phyloP scores from a whole-genome alignment of 352 stramenopile species.

The Globisporangium echinulatum region DNA sequence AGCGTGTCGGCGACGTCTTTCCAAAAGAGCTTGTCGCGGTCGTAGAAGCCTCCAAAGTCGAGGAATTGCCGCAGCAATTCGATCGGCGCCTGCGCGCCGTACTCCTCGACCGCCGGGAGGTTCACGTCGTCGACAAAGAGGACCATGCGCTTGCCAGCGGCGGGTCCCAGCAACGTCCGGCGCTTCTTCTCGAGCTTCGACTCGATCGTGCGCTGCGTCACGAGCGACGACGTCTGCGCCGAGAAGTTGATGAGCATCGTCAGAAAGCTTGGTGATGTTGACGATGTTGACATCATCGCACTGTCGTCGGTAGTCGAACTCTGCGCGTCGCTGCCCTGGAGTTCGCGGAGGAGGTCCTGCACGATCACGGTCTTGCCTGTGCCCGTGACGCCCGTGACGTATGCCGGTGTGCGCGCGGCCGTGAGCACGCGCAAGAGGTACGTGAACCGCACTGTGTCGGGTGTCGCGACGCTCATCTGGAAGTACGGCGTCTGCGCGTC shows the following conservation, averaged over 20 bases:
- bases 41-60: slow-evolving; percentile 95
- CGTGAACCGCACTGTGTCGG: slow-evolving; percentile 67
- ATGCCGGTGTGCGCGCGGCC: slow-evolving; percentile 68
- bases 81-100: slow-evolving; percentile 91
- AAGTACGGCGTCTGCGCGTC: slow-evolving; percentile 55
- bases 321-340: slow-evolving; percentile 22
- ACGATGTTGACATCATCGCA: slow-evolving; percentile 11
- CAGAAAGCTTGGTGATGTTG: slow-evolving; percentile 46
- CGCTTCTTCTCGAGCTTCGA: slow-evolving; percentile 94
- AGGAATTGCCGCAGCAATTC: slow-evolving; percentile 93
- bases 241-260: slow-evolving; percentile 89
- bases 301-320: slow-evolving; percentile 14
- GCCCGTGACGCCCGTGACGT: slow-evolving; percentile 85
- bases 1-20: slow-evolving; percentile 94
- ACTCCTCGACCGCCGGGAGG: slow-evolving; percentile 91
- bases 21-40: slow-evolving; percentile 95
- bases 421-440: slow-evolving; percentile 49
- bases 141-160: slow-evolving; percentile 82
- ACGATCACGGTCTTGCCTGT: slow-evolving; percentile 89
- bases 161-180: slow-evolving; percentile 90
- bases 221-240: slow-evolving; percentile 85
- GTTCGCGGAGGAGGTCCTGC: slow-evolving; percentile 63
- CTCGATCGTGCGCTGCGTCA: slow-evolving; percentile 89
- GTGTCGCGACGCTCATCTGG: slow-evolving; percentile 75
- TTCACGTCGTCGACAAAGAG: slow-evolving; percentile 97